Base-by-base conservation (phyloP, 768 basidiomycete species). In the Gelatoporia subvermispora region DNA sequence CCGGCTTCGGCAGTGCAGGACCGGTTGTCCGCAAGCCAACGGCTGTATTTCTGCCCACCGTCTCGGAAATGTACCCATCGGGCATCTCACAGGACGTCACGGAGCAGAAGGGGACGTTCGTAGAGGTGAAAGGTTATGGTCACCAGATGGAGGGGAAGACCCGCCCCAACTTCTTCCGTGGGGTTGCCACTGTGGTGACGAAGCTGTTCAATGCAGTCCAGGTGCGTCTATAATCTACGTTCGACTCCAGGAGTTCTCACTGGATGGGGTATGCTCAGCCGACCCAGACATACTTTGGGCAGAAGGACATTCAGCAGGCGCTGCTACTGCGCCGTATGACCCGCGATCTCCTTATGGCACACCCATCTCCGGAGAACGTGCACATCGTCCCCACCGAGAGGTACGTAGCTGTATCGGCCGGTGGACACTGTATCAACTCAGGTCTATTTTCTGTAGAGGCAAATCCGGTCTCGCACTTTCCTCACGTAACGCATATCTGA, bases 281-380 rank as follows among this genome's bases (percentile, higher is more conserved):
- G 4, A 89, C 88, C 39, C 81, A 84, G 54, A 84, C 88, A 18
- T 97, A 98, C 66, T 96, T 99, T 53, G 95, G 96, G 1, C 94
- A 98, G 67, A 98, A 98, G 64, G 95, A 98, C 63, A 96, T 99
- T 46, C 96, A 99, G 62, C 96, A 99, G 64, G 92, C 88, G 0
- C 71, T 97, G 15, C 68, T 99, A 39, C 73, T 98, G 25, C 84
- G 86, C 28, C 80, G 83, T 3, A 72, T 98, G 67, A 76, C 77
- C 45, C 71, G 75, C 23, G 96, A 99, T 65, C 72, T 96, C 4
- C 78, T 95, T 9, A 65, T 93, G n/a, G 70, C 85, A 5, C 76
- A 89, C 61, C 96, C 96, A 0, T 70, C 77, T 9, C 70, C 85
- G 0, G 69, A 78, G 22, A 79, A 83, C 58, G 63, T 97, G n/a